These are phyloP conservation scores for Rutstroemia sp. DNA, from an alignment of 2,329 filamentous ascomycete species.

Conservation along the genomic window DNA sequence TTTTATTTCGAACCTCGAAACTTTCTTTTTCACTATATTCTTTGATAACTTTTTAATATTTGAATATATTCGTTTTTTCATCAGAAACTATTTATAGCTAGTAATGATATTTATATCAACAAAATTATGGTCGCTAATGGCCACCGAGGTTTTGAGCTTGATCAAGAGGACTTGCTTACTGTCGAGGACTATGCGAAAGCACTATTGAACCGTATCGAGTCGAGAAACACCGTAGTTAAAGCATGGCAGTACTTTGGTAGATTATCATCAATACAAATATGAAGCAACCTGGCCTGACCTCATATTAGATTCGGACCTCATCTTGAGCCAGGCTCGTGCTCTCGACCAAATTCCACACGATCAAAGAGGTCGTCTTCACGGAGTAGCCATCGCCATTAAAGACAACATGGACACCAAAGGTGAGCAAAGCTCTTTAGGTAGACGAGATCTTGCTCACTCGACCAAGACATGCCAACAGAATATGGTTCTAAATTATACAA, in stretches of 20 bases:
- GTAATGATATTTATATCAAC: too few relatives aligned
- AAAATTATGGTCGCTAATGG: constrained; percentile 13
- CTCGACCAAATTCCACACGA: constrained; percentile 40
- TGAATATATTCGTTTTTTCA: too few relatives aligned
- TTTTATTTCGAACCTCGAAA: too few relatives aligned
- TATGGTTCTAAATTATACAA: constrained; percentile 46
- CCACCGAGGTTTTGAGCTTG: constrained; percentile 32
- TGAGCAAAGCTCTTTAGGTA: constrained; percentile 10
- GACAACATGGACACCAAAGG: constrained; percentile 49
- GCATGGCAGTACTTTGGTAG: constrained; percentile 40
- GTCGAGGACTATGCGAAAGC: constrained; percentile 40
- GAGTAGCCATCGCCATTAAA: constrained; percentile 48
- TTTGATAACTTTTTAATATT: too few relatives aligned
- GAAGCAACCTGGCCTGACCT: background rate
- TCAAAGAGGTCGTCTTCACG: constrained; percentile 47
- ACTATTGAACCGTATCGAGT: constrained; percentile 37
- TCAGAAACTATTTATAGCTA: too few relatives aligned
- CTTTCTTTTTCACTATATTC: too few relatives aligned
- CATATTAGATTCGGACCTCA: constrained; percentile 25
- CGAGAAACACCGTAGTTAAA: constrained; percentile 36
- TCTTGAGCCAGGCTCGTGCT: constrained; percentile 39
- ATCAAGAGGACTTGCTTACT: constrained; percentile 34
- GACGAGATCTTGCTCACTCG: background rate
- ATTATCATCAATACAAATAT: background rate
- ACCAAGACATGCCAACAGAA: constrained; percentile 46